These are phyloP conservation scores for Leccinum fibrillosum DNA, from an alignment of 768 basidiomycete species.

Conservation along the genomic window DNA sequence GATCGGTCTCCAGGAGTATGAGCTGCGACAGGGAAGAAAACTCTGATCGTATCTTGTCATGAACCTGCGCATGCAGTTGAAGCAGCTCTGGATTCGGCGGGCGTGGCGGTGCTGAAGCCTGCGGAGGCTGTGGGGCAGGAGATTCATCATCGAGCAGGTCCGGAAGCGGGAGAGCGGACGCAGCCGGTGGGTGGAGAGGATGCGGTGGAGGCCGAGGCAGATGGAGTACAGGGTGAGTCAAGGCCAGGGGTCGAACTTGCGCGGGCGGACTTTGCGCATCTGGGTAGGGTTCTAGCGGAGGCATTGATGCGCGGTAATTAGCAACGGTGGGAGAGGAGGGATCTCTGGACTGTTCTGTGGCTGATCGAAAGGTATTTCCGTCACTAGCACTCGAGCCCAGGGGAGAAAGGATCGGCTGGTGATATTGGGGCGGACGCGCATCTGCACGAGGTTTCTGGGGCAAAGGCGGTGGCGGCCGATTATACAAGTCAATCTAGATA, in stretches of 20 bases:
- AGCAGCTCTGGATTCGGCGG: conserved; percentile 90
- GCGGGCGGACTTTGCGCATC: conserved; percentile 28
- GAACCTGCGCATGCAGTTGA: conserved; percentile 71
- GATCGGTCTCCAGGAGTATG: conserved; percentile 63
- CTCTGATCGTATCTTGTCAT: conserved; percentile 70
- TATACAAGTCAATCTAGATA: conserved; percentile 23
- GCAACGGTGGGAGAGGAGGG: conserved; percentile 18
- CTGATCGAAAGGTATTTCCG: conserved; percentile 19
- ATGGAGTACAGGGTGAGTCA: conserved; percentile 27
- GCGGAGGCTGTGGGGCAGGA: conserved; percentile 26
- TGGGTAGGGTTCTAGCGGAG: conserved; percentile 27
- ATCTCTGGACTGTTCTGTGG: conserved; percentile 20
- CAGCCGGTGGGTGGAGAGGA: conserved; percentile 18
- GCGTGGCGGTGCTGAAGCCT: conserved; percentile 59
- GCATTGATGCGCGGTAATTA: conserved; percentile 29
- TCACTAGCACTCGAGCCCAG: conserved; percentile 13
- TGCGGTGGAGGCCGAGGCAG: conserved; percentile 21
- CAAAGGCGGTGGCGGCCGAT: conserved; percentile 38
- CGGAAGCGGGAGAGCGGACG: conserved; percentile 30
- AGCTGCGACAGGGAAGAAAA: conserved; percentile 67
- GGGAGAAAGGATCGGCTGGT: conserved; percentile 15
- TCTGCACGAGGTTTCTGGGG: conserved; percentile 22
- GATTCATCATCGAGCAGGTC: conserved; percentile 67
- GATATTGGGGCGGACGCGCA: conserved; percentile 28
- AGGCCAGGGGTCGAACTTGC: conserved; percentile 14